phyloP scores from a whole-genome alignment of 2,329 filamentous ascomycete genomes.

The Colletotrichum graminicola region DNA sequence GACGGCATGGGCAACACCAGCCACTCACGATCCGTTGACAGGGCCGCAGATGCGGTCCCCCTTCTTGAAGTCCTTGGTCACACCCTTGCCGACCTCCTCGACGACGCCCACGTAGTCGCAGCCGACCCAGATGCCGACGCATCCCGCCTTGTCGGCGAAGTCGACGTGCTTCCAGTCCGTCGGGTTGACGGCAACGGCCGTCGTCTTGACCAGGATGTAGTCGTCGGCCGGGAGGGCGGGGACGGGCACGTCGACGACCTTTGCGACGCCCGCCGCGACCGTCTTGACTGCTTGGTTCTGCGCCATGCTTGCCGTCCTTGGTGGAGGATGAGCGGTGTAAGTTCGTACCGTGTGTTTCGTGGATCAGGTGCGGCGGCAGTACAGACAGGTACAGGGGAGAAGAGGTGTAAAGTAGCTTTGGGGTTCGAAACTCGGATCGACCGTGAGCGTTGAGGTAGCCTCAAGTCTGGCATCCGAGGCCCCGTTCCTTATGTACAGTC shows the following conservation, averaged over 20 bases:
- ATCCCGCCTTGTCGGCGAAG: constrained; percentile 40
- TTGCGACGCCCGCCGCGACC: constrained; percentile 44
- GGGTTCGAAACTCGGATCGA: neutral
- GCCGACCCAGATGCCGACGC: constrained; percentile 49
- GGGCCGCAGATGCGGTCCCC: constrained; percentile 61
- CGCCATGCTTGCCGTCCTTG: constrained; percentile 24
- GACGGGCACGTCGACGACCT: constrained; percentile 47
- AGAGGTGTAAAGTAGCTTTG: neutral
- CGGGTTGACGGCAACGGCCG: constrained; percentile 54
- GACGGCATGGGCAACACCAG: neutral
- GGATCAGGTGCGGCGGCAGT: too few species aligned
- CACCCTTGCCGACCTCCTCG: constrained; percentile 57
- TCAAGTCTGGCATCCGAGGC: neutral
- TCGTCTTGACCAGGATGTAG: constrained; percentile 52
- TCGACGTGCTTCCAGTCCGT: constrained; percentile 53
- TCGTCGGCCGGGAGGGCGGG: constrained; percentile 45
- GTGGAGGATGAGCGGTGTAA: neutral
- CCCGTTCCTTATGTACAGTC: neutral
- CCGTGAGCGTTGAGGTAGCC: neutral
- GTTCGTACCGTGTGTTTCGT: neutral
- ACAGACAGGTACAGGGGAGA: neutral
- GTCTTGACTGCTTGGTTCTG: constrained; percentile 42
- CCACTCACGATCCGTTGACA: constrained; percentile 51
- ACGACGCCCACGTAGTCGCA: constrained; percentile 63
- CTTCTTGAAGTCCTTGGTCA: constrained; percentile 58